Conservation (phyloP, 768 basidiomycete species). For the Leccinum fibrillosum region DNA sequence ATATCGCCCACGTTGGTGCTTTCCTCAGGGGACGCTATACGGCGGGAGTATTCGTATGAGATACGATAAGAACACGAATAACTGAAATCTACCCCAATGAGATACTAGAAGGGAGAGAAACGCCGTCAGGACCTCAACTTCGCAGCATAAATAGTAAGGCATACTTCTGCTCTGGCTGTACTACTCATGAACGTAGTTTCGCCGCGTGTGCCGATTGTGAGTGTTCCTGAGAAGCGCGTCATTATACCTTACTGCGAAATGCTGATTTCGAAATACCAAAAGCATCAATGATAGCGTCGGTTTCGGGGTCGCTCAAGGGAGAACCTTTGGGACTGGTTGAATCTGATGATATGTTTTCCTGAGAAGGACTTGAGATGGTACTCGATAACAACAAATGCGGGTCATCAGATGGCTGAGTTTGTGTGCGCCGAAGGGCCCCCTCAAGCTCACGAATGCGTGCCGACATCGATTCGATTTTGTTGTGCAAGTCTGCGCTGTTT, state of each 20-base stretch:
- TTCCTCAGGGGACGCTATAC: slow-evolving; percentile 26
- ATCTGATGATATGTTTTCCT: slow-evolving; percentile 24
- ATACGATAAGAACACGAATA: neutral
- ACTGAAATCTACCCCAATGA: slow-evolving; percentile 45
- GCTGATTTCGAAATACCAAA: slow-evolving; percentile 37
- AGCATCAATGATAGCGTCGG: slow-evolving; percentile 46
- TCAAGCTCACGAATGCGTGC: slow-evolving; percentile 62
- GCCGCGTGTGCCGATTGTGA: slow-evolving; percentile 53
- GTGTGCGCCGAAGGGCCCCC: slow-evolving; percentile 49
- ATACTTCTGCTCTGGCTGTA: slow-evolving; percentile 67
- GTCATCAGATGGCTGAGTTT: slow-evolving; percentile 44
- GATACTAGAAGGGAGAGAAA: slow-evolving; percentile 38
- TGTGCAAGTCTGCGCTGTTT: slow-evolving; percentile 69
- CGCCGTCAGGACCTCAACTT: neutral
- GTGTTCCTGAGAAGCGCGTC: slow-evolving; percentile 42
- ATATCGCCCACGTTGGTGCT: slow-evolving; percentile 10
- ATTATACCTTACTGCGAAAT: neutral
- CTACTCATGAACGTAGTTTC: slow-evolving; percentile 58
- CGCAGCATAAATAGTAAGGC: slow-evolving; percentile 11
- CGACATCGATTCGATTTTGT: slow-evolving; percentile 53
- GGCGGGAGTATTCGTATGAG: neutral
- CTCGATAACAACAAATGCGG: slow-evolving; percentile 47
- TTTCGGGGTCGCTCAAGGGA: slow-evolving; percentile 27
- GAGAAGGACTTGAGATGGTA: slow-evolving; percentile 25
- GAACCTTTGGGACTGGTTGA: slow-evolving; percentile 5